phyloP scores from a whole-genome alignment of 163 green algal genomes.

The Chlorella variabilis region DNA sequence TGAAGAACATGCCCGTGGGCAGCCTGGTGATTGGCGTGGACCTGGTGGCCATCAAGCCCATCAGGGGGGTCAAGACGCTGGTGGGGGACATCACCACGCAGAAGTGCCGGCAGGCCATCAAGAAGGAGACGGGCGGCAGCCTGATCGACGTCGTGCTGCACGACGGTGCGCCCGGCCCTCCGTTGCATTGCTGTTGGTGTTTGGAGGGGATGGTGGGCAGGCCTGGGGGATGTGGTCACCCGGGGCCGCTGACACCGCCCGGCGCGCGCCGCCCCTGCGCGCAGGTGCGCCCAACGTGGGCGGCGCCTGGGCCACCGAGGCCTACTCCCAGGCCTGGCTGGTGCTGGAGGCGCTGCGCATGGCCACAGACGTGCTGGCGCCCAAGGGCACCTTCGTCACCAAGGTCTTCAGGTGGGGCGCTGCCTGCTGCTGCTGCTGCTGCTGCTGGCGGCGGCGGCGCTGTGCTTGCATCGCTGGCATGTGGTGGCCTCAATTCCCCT shows the following conservation, averaged over 20 bases:
- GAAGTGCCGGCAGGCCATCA: constrained; percentile 72
- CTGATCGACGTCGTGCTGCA: constrained; percentile 95
- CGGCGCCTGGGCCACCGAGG: constrained; percentile 92
- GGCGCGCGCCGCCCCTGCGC: neutral
- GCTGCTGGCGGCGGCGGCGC: neutral
- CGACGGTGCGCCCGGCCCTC: constrained; percentile 71
- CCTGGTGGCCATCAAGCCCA: constrained; percentile 92
- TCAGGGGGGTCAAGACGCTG: constrained; percentile 87
- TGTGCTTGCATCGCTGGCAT: neutral
- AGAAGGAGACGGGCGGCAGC: constrained; percentile 77
- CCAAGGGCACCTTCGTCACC: constrained; percentile 94
- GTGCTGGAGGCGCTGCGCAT: constrained; percentile 93
- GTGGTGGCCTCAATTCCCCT: neutral
- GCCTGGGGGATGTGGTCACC: no score
- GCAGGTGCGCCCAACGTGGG: constrained; percentile 93
- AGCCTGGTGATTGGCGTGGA: constrained; percentile 95
- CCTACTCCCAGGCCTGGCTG: constrained; percentile 90
- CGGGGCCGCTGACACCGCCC: no score
- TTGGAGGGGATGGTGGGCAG: neutral
- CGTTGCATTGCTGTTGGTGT: neutral
- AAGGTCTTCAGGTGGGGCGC: constrained; percentile 89
- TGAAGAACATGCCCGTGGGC: constrained; percentile 93
- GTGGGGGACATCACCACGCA: constrained; percentile 96
- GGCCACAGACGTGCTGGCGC: constrained; percentile 90
- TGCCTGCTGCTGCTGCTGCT: neutral